Conservation (phyloP, 805 yeast species). For the Wickerhamiella kazuoi region DNA sequence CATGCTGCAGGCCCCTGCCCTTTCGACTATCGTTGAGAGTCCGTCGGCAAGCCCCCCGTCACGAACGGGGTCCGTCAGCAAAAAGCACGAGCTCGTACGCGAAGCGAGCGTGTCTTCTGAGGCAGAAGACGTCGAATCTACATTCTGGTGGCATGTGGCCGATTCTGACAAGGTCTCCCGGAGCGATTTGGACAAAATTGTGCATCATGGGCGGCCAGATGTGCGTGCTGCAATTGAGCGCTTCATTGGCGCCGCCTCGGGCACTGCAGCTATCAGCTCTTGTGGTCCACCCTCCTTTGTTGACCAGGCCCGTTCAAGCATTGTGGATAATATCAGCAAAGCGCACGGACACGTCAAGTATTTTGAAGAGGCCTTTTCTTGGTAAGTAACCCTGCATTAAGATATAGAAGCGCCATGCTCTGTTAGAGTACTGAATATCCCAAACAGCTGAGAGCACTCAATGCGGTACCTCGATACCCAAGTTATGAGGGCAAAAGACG, state of each 20-base stretch:
- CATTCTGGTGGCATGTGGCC: not conserved
- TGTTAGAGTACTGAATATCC: too few relatives aligned
- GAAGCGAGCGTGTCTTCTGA: not conserved
- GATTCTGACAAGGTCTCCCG: not conserved
- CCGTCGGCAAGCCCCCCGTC: not conserved
- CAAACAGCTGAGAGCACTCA: too few relatives aligned
- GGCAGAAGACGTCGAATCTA: not conserved
- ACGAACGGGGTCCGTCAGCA: not conserved
- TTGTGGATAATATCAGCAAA: conserved; percentile 16
- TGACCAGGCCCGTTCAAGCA: conserved; percentile 33
- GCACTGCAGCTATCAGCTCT: conserved; percentile 33
- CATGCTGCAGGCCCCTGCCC: not conserved
- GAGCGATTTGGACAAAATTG: not conserved
- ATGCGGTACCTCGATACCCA: too few relatives aligned
- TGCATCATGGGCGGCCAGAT: conserved; percentile 13
- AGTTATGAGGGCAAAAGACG: too few relatives aligned
- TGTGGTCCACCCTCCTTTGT: conserved; percentile 46
- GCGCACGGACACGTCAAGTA: conserved; percentile 18
- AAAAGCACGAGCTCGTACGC: not conserved
- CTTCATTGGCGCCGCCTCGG: conserved; percentile 13
- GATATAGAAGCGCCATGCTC: too few relatives aligned
- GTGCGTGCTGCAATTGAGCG: conserved; percentile 6
- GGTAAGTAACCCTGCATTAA: conserved; percentile 11
- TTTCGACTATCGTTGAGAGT: not conserved
- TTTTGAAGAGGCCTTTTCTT: conserved; percentile 23